Evolutionary conservation across 2,329 filamentous ascomycete species (phyloP), one percentile per base, ranked within the genome.

Genomic region (Dothiorella sarmentorum): DNA sequence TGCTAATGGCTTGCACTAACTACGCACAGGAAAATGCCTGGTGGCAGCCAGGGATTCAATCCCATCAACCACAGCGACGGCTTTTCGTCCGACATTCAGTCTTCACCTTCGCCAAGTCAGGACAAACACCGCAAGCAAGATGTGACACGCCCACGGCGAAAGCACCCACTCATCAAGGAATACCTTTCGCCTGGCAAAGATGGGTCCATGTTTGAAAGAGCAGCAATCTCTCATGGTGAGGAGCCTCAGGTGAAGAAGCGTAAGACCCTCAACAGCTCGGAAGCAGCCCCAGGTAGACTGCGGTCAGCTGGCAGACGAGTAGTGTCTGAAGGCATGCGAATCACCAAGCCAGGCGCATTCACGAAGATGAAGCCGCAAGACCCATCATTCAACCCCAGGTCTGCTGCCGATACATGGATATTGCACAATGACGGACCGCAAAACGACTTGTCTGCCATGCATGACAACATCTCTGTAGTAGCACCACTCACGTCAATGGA

Each of bases 401-500:
- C 22, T 38, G 33, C 47, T 29, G 47, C 22, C 2, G 33, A 38
- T 20, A 37, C 11, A 9, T n/a, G n/a, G 15, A 6, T 27, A 22
- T 7, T 9, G 13, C 33, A 35, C 13, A 26, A 15, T 27, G 20
- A 17, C 31, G 31, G 10, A 26, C 31, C 9, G 22, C 47, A 17
- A 24, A 7, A 4, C 10, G n/a, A 11, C 22, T 15, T 17, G 3
- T 27, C 47, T 37, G 33, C 15, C 24, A 20, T 53, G 3, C n/a
- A 31, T n/a, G 49, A 58, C 43, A 29, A 7, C 11, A 29, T 58
- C 33, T 22, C 31, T 17, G 24, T 58, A 29, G 42, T 40, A 17
- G n/a, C 55, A 15, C 43, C 42, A 22, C 20, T 58, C 33, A 58
- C 55, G n/a, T 58, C 55, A 31, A 58, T 58, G 55, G 55, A 58